These are phyloP conservation scores for Mycena olivaceomarginata DNA, from an alignment of 768 basidiomycete genomes.

Conservation along the genomic window DNA sequence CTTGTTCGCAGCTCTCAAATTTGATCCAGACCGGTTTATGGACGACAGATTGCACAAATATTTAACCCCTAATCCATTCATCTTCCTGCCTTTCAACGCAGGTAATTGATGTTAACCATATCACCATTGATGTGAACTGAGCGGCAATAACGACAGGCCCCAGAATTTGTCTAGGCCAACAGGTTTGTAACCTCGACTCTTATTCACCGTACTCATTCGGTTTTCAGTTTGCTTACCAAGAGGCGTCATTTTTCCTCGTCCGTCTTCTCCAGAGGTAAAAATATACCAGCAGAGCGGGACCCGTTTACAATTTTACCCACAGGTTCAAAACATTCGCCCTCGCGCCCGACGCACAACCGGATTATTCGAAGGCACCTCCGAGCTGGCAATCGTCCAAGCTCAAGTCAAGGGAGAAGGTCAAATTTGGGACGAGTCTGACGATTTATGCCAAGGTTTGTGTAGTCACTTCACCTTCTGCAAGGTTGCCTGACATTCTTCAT, in stretches of 20 bases:
- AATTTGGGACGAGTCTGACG: conserved; percentile 14
- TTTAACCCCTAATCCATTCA: conserved; percentile 65
- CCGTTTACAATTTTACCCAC: too few relatives aligned
- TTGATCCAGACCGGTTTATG: conserved; percentile 69
- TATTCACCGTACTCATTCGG: conserved; percentile 36
- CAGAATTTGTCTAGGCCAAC: conserved; percentile 63
- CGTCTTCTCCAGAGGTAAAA: conserved; percentile 14
- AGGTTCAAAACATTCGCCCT: not conserved
- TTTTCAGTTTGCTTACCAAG: conserved; percentile 48
- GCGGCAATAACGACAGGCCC: conserved; percentile 47
- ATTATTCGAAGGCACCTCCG: conserved; percentile 17
- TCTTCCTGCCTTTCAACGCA: conserved; percentile 66
- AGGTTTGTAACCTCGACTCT: conserved; percentile 49
- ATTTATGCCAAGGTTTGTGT: conserved; percentile 25
- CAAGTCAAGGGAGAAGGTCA: conserved; percentile 16
- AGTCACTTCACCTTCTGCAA: too few relatives aligned
- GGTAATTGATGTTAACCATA: conserved; percentile 63
- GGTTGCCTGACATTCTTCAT: not conserved
- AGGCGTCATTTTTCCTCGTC: conserved; percentile 29
- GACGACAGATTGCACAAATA: conserved; percentile 63
- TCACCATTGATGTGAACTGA: conserved; percentile 47
- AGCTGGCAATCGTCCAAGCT: conserved; percentile 12
- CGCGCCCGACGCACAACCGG: conserved; percentile 20
- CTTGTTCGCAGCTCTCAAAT: conserved; percentile 55
- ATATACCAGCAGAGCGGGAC: too few relatives aligned